Evolutionary conservation across 148 eudicot genomes (phyloP).

Genomic region (Drosera capensis): DNA sequence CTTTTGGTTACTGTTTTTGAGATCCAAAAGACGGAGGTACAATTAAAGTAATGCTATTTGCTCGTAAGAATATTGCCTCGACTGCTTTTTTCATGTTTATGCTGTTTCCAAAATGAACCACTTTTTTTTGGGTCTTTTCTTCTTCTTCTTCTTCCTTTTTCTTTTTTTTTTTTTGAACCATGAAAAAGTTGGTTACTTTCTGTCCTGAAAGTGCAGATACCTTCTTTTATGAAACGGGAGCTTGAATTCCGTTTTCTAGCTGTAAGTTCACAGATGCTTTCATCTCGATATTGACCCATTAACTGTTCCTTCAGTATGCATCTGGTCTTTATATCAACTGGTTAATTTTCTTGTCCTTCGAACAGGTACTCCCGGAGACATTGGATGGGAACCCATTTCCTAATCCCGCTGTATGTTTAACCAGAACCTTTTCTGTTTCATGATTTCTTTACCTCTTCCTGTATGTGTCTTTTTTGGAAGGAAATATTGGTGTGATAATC

Average conservation of each 20-base stretch:
- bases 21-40: slow-evolving; percentile 72
- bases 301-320: too few relatives aligned
- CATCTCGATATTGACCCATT: too few relatives aligned
- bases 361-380: slow-evolving; percentile 75
- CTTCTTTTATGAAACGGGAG: slow-evolving; percentile 75
- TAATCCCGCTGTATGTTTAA: slow-evolving; percentile 52
- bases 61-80: too few relatives aligned
- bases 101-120: too few relatives aligned
- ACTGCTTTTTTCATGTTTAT: too few relatives aligned
- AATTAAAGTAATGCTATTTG: too few relatives aligned
- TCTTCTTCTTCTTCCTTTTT: background rate
- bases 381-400: slow-evolving; percentile 40
- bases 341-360: background rate
- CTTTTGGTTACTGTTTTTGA: slow-evolving; percentile 77
- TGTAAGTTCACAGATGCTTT: slow-evolving; percentile 46
- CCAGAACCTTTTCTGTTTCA: background rate
- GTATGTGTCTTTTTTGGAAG: too few relatives aligned
- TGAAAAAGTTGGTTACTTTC: slow-evolving; percentile 1
- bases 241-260: slow-evolving; percentile 88
- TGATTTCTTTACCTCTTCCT: slow-evolving; percentile 1
- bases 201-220: slow-evolving; percentile 39
- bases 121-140: too few relatives aligned
- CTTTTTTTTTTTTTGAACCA: background rate
- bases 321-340: background rate
- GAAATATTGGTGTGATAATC: too few relatives aligned